phyloP scores from a whole-genome alignment of 2,329 filamentous ascomycete genomes.

The Neopestalotiopsis clavispora region DNA sequence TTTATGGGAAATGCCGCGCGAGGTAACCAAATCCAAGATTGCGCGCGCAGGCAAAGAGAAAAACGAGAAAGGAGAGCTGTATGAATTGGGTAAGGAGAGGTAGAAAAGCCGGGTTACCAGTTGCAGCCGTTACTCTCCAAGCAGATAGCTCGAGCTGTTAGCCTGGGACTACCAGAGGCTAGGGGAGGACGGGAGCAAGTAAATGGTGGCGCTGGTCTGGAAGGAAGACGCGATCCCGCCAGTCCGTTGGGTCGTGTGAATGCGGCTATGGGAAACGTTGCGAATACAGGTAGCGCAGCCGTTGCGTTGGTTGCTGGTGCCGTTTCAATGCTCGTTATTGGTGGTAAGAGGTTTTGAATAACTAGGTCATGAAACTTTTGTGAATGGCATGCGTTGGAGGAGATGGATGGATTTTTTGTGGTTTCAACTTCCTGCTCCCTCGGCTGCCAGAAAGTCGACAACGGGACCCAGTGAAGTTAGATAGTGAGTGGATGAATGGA shows the following conservation, averaged over 20 bases:
- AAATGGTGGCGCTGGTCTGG: constrained; percentile 14
- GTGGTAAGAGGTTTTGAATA: background rate
- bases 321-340: background rate
- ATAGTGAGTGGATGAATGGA: no score
- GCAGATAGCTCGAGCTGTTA: constrained; percentile 3
- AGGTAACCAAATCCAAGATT: background rate
- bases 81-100: background rate
- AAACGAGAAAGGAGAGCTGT: background rate
- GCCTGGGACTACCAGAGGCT: constrained; percentile 9
- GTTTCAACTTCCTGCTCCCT: no score
- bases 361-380: background rate
- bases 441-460: background rate
- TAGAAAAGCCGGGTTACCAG: background rate
- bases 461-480: background rate
- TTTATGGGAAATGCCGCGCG: background rate
- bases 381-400: no score
- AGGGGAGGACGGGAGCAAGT: constrained; percentile 16
- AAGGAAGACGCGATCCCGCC: constrained; percentile 12
- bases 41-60: background rate
- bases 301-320: constrained; percentile 4
- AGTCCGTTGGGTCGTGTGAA: background rate
- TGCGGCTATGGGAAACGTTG: background rate
- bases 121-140: constrained; percentile 7
- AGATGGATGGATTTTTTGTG: background rate
- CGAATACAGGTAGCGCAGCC: background rate